These are phyloP conservation scores for Prunus fruticosa DNA, from an alignment of 306 rosid genomes.

Conservation along the genomic window DNA sequence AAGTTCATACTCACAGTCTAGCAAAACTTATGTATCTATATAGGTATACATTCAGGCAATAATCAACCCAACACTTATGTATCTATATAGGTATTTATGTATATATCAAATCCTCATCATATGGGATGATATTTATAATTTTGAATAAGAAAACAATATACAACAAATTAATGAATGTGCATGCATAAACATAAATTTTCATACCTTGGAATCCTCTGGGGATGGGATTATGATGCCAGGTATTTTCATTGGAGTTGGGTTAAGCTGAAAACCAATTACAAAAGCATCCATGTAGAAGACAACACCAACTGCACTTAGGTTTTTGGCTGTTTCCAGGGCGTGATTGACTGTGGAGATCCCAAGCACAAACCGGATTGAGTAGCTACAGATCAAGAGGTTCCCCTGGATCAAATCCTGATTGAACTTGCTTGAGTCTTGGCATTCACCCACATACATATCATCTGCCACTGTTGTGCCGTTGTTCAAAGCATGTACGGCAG, in stretches of 20 bases:
- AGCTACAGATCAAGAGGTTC: constrained; percentile 92
- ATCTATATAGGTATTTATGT: not conserved
- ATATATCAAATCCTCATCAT: not conserved
- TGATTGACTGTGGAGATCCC: constrained; percentile 76
- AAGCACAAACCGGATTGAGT: constrained; percentile 89
- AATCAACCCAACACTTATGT: not conserved
- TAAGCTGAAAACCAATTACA: constrained; percentile 89
- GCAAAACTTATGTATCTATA: not conserved
- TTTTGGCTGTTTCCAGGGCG: constrained; percentile 69
- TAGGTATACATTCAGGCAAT: not conserved
- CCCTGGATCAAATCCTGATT: constrained; percentile 55
- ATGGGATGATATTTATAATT: not conserved
- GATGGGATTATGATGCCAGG: constrained; percentile 82
- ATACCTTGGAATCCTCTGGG: constrained; percentile 87
- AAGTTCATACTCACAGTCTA: not conserved
- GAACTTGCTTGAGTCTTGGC: constrained; percentile 78
- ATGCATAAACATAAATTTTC: not conserved
- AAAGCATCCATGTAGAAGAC: constrained; percentile 91
- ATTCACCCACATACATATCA: constrained; percentile 84
- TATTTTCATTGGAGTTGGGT: constrained; percentile 72
- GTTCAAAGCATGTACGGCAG: constrained; percentile 74
- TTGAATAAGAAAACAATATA: not conserved
- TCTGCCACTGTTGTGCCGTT: constrained; percentile 41
- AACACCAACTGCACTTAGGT: constrained; percentile 82
- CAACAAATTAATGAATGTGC: not conserved